A percentile compares a stretch with the other conserved stretches of the same genome.
Conservation (phyloP, 1,284 basidiomycete species). For the Irpex lacteus region DNA sequence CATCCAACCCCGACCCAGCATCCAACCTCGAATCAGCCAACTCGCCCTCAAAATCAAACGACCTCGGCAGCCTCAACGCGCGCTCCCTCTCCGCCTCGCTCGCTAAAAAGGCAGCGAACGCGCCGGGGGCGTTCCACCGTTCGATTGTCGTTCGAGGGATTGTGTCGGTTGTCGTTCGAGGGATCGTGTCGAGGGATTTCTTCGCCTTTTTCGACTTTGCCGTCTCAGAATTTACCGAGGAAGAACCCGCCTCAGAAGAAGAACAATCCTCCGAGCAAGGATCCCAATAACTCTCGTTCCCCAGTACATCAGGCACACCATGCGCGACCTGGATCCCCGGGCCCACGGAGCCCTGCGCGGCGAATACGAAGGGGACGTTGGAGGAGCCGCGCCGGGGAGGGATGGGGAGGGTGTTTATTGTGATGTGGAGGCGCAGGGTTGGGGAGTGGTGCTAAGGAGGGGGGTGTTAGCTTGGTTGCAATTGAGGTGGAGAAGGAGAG, state of each 20-base stretch:
- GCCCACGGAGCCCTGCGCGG: constrained; percentile 39
- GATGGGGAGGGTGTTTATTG: constrained; percentile 47
- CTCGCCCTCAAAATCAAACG: constrained; percentile 4
- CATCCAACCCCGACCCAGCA: no score
- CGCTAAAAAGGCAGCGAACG: constrained; percentile 29
- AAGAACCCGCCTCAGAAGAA: not conserved
- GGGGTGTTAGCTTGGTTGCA: not conserved
- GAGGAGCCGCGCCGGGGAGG: constrained; percentile 50
- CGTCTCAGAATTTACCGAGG: no score
- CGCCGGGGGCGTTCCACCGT: constrained; percentile 27
- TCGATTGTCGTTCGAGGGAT: constrained; percentile 15
- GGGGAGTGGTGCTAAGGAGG: constrained; percentile 47
- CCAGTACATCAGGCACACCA: constrained; percentile 15
- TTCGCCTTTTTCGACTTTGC: no score
- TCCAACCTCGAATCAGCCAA: not conserved
- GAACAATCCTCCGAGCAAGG: no score
- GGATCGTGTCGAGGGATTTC: no score
- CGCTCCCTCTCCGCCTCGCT: constrained; percentile 24
- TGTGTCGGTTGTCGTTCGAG: not conserved
- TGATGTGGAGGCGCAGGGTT: constrained; percentile 56
- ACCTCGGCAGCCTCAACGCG: constrained; percentile 13
- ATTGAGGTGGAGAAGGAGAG: no score
- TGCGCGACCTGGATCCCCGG: constrained; percentile 24
- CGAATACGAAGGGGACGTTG: constrained; percentile 59
- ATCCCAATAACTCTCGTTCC: constrained; percentile 7